Evolutionary conservation across 75 land plant species (phyloP).

Genomic region (Isoetes taiwanensis): DNA sequence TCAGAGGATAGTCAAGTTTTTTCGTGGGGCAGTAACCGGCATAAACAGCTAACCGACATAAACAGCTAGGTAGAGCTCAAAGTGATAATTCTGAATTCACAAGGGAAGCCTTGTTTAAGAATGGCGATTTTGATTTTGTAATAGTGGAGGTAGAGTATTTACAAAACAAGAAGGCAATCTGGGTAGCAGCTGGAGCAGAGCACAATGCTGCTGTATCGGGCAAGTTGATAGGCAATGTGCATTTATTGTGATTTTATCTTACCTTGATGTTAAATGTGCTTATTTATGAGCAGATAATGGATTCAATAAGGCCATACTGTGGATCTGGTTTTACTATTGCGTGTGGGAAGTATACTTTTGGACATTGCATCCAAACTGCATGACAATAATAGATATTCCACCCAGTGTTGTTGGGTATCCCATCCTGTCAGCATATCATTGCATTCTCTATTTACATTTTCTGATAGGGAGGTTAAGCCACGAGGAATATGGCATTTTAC

Average conservation of each 20-base stretch:
- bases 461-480: too few species aligned
- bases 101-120: neutral
- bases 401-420: too few species aligned
- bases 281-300: slow-evolving; percentile 48
- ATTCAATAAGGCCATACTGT: slow-evolving; percentile 31
- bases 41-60: too few species aligned
- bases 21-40: slow-evolving; percentile 53
- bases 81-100: neutral
- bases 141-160: neutral
- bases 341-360: too few species aligned
- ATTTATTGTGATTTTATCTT: neutral
- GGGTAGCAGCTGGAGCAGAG: slow-evolving; percentile 82
- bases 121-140: slow-evolving; percentile 11
- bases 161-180: slow-evolving; percentile 24
- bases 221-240: slow-evolving; percentile 9
- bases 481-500: too few species aligned
- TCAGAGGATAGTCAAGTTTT: slow-evolving; percentile 45
- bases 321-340: slow-evolving; percentile 82
- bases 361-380: too few species aligned
- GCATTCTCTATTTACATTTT: too few species aligned
- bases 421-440: too few species aligned
- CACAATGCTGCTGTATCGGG: slow-evolving; percentile 79
- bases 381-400: too few species aligned
- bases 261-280: neutral
- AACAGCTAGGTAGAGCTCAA: slow-evolving; percentile 18